Base-by-base conservation (phyloP, 2,329 filamentous ascomycete genomes). In the Trichoderma semiorbis region DNA sequence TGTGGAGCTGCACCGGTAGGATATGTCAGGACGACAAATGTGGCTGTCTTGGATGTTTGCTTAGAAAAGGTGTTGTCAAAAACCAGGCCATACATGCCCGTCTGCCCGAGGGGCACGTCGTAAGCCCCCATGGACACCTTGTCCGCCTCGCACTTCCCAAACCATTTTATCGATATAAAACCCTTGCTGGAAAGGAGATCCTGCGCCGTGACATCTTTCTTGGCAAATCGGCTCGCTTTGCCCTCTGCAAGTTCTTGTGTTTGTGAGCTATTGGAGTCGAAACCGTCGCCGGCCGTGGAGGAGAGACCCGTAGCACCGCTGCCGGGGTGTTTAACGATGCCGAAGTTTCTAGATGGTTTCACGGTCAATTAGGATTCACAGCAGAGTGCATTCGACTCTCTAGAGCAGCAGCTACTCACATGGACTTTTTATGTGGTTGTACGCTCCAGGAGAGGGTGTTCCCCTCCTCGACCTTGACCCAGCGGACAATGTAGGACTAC, bases 31-130 rank as follows among this genome's bases (percentile, higher is more conserved):
- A 99, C 89, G 43, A 98, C 95, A 78, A 99, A 93, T 8, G 95
- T 98, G 24, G 94, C 94, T 34, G 92, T 97, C 84, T 99, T 99
- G 68, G 95, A 96, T 55, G 93, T 91, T 81, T 92, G 93, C 83
- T 98, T 98, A 73, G 95, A 97, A 80, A 99, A 99, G 32, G 96
- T 99, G 79, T 99, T 99, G 88, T 99, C 96, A 79, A 99, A 97
- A 36, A 98, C 94, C 73, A 99, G 85, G 71, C 95, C 96, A 80
- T 97, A 99, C 89, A 97, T 98, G 78, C 96, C 96, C 28, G 91
- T 93, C 74, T 96, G 90, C 39, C 90, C 90, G 8, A 84, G 78
- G 0, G 85, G 84, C 28, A 98, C 93, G 78, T 97, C 92, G 79
- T 94, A 93, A 24, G 91, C 96, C 36, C 95, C 96, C 81, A 95